These are phyloP conservation scores for Picea engelmannii DNA, from an alignment of 83 land plant species.

Conservation along the genomic window DNA sequence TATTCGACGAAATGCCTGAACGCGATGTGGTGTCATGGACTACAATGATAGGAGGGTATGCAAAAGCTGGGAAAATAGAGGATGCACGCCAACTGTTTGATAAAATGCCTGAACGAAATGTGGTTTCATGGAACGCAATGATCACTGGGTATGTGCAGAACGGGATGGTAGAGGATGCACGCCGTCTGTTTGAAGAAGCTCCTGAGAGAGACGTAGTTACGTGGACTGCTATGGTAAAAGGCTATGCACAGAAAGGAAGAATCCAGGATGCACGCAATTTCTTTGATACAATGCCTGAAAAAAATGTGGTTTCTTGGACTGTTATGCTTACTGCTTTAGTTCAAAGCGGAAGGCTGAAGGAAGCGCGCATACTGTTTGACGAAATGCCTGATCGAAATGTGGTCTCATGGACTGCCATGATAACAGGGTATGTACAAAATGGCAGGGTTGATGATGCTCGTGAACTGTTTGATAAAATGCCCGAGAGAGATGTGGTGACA, in stretches of 20 bases:
- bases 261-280: background rate
- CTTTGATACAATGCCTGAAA: slow-evolving; percentile 4
- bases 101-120: too few relatives aligned
- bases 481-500: slow-evolving; percentile 29
- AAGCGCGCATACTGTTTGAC: slow-evolving; percentile 8
- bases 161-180: background rate
- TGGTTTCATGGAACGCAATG: slow-evolving; percentile 14
- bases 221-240: slow-evolving; percentile 14
- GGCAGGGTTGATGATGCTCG: slow-evolving; percentile 37
- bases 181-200: background rate
- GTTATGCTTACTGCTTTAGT: slow-evolving; percentile 1
- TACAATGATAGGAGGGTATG: too few relatives aligned
- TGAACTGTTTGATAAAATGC: slow-evolving; percentile 42
- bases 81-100: too few relatives aligned
- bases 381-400: slow-evolving; percentile 4
- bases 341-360: slow-evolving; percentile 13
- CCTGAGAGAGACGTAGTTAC: slow-evolving; percentile 6
- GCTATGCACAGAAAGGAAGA: background rate
- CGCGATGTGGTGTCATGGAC: too few relatives aligned
- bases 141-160: slow-evolving; percentile 4
- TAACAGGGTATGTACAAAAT: slow-evolving; percentile 31
- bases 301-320: slow-evolving; percentile 10
- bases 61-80: too few relatives aligned
- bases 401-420: slow-evolving; percentile 18
- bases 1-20: slow-evolving; percentile 2